Base-by-base conservation (phyloP, 2,329 filamentous ascomycete genomes). In the Claviceps maximensis region DNA sequence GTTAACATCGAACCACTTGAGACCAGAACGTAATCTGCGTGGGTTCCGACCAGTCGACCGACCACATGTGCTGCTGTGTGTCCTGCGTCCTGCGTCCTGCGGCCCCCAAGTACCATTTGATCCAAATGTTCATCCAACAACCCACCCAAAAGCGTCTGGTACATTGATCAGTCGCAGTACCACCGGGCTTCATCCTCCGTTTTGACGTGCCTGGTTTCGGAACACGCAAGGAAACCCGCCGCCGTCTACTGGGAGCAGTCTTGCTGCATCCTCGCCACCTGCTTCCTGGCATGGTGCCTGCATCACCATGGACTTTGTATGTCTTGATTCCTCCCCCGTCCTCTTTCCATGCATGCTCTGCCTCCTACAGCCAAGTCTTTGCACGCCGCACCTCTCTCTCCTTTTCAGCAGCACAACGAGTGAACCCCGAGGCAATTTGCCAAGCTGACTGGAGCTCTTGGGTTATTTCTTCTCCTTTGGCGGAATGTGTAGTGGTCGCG, bases 401-500 rank as follows among this genome's bases (percentile, higher is more conserved):
- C 13, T 12, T 25, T 36, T 17, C 5, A 42, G 17, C 23, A 38
- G 27, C n/a, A 19, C 38, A 15, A 31, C 2, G 38, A 31, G 49
- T 2, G n/a, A 25, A 25, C 38, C 27, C n/a, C n/a, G 9, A n/a
- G 8, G 2, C 13, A 25, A 46, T n/a, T n/a, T n/a, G n/a, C n/a
- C n/a, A 51, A 53, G 48, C 54, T 55, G 27, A 55, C 47, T 8
- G 4, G 41, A 44, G 19, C 31, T 31, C 42, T 41, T 2, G 12
- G n/a, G n/a, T n/a, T n/a, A 4, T 15, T 7, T 33, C 1, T 47
- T 25, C 36, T 21, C 6, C 3, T 17, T 29, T 19, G 27, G 10
- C 31, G 19, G 13, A 17, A 17, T 36, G 13, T n/a, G 31, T 60
- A 84, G 81, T 85, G 81, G 81, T 80, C 80, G 71, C 79, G 81